phyloP scores from a whole-genome alignment of 495 filamentous ascomycete genomes.

The Amniculicola lignicola region DNA sequence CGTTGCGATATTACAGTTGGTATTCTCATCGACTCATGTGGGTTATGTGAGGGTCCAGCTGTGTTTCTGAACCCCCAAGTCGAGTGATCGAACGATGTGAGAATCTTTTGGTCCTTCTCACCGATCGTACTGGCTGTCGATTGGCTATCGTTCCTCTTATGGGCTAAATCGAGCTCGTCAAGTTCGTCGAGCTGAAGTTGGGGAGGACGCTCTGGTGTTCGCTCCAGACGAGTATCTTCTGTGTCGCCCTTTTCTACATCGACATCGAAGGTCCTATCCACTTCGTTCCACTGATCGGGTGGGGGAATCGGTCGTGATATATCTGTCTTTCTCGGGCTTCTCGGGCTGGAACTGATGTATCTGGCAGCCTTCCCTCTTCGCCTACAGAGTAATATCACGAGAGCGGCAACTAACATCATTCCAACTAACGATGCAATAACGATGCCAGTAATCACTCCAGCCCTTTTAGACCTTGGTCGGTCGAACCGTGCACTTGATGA shows the following conservation, averaged over 20 bases:
- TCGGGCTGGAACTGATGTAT: constrained; percentile 17
- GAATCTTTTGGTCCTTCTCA: constrained; percentile 33
- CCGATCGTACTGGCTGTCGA: constrained; percentile 30
- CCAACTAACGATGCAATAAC: constrained; percentile 6
- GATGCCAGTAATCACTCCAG: constrained; percentile 7
- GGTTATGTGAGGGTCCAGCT: constrained; percentile 30
- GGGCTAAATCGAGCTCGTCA: not conserved
- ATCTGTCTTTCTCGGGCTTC: constrained; percentile 26
- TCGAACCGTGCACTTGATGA: not conserved
- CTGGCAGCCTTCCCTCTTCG: constrained; percentile 20
- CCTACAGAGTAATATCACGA: constrained; percentile 18
- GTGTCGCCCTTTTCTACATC: constrained; percentile 36
- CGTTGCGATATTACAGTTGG: constrained; percentile 37
- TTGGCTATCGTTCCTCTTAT: constrained; percentile 18
- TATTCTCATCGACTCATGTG: constrained; percentile 40
- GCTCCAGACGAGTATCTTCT: constrained; percentile 1
- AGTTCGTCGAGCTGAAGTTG: constrained; percentile 18
- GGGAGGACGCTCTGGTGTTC: constrained; percentile 31
- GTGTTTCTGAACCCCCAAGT: constrained; percentile 33
- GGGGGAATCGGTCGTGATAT: constrained; percentile 36
- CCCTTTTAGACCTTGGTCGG: constrained; percentile 1
- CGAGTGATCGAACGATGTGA: constrained; percentile 33
- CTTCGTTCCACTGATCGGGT: constrained; percentile 12
- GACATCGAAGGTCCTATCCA: constrained; percentile 1
- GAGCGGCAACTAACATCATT: constrained; percentile 6